Evolutionary conservation across 2,329 filamentous ascomycete genomes (phyloP).

Genomic region (Fusarium sororula): DNA sequence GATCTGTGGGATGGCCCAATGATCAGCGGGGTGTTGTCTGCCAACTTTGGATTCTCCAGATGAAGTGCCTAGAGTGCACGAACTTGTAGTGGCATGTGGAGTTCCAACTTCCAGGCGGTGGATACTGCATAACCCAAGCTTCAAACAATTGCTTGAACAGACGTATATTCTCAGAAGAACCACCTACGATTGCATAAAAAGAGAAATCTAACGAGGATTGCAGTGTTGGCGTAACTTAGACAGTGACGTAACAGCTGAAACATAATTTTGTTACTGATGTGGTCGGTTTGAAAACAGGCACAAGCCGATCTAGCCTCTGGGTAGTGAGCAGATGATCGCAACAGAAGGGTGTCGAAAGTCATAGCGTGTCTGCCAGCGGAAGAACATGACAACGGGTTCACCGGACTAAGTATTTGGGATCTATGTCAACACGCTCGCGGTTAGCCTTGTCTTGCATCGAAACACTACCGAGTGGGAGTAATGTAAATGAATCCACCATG

Average conservation of each 20-base stretch:
- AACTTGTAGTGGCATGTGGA: background rate
- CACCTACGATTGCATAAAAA: background rate
- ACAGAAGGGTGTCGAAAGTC: background rate
- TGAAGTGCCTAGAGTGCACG: background rate
- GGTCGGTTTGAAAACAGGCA: background rate
- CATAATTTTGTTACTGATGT: background rate
- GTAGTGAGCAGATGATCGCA: background rate
- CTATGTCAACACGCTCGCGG: constrained; percentile 5
- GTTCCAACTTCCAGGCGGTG: background rate
- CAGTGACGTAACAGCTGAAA: constrained; percentile 1
- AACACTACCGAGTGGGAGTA: constrained; percentile 13
- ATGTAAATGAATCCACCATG: background rate
- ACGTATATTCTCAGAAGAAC: background rate
- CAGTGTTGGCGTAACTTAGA: background rate
- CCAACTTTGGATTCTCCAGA: constrained; percentile 7
- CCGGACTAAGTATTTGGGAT: background rate
- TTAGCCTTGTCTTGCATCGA: constrained; percentile 30
- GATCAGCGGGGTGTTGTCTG: constrained; percentile 32
- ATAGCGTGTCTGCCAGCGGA: background rate
- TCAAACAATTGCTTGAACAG: background rate
- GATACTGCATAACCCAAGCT: background rate
- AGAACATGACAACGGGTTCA: background rate
- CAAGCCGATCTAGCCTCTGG: background rate
- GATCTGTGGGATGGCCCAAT: constrained; percentile 21
- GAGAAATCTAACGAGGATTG: background rate